phyloP scores from a whole-genome alignment of 345 rosid species.

The Heritiera littoralis region DNA sequence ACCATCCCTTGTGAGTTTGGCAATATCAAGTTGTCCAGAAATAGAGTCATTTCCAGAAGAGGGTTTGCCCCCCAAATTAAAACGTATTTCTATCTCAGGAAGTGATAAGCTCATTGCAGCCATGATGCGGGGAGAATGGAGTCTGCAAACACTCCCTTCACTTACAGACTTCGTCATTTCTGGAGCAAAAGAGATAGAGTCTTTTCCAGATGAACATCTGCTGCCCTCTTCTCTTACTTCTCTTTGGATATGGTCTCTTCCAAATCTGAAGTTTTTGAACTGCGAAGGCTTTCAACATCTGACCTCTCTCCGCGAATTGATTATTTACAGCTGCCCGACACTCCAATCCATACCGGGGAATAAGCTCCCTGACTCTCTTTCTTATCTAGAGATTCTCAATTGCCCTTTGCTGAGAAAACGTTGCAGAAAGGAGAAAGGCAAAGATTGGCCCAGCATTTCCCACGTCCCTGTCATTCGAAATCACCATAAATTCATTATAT shows the following conservation, averaged over 20 bases:
- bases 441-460: not conserved
- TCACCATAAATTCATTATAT: not conserved
- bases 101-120: not conserved
- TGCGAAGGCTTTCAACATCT: too few species aligned
- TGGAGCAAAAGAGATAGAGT: too few species aligned
- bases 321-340: too few species aligned
- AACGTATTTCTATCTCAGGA: not conserved
- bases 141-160: not conserved
- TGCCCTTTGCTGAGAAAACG: not conserved
- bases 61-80: not conserved
- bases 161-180: not conserved
- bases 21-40: not conserved
- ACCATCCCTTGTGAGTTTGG: not conserved
- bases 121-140: not conserved
- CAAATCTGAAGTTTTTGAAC: too few species aligned
- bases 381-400: fast-evolving
- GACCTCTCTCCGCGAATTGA: too few species aligned
- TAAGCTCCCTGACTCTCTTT: not conserved
- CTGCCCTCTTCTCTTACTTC: too few species aligned
- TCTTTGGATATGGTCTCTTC: too few species aligned
- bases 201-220: too few species aligned
- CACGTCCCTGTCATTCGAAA: not conserved
- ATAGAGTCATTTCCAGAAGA: not conserved
- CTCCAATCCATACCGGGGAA: not conserved
- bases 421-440: not conserved